Evolutionary conservation across 352 stramenopile species (phyloP), one percentile per base, ranked within the genome.

Genomic region (Globisporangium recalcitrans): DNA sequence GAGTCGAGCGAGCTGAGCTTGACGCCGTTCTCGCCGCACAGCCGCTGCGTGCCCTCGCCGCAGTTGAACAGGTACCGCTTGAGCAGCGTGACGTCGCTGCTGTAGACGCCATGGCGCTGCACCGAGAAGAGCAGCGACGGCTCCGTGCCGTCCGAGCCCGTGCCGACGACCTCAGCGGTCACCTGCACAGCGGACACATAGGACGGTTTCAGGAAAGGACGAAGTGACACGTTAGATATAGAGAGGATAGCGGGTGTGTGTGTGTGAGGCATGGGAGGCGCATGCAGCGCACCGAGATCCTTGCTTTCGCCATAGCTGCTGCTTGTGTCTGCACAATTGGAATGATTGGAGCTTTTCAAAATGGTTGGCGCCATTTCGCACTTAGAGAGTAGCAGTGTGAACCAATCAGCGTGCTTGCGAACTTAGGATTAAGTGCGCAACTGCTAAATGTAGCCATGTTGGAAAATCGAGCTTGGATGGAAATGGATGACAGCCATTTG

Each of bases 11-110:
- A 86, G 55, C 71, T 80, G 42, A 91, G 71, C 63, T 88, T 91
- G 51, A 89, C 74, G 16, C 78, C 71, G 63, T 87, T 88, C 60
- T 91, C 82, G 29, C 79, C 78, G 19, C 77, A 85, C 8, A 91
- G 71, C 3, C 80, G 76, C 48, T 89, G 79, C 5, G 80, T 88
- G 22, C 80, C 78, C 66, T 89, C 80, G 42, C 80, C 80, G 53
- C 79, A 91, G 58, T 91, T 89, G 64, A 91, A 89, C 11, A 91
- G 51, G 31, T 89, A 88, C 24, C 76, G 70, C 65, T 83, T 74
- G 19, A 89, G 63, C 62, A 88, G 64, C 51, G 71, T 84, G 31
- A 74, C 65, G 49, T 91, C 82, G 51, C 69, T 57, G 62, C 82
- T 89, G 70, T 88, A 89, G 11, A 86, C 54, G 29, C 75, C 79